Percentiles rank a stretch among this genome's conserved stretches.
Evolutionary conservation across 73 alveolate genomes (phyloP).

Genomic region (Stentor coeruleus): DNA sequence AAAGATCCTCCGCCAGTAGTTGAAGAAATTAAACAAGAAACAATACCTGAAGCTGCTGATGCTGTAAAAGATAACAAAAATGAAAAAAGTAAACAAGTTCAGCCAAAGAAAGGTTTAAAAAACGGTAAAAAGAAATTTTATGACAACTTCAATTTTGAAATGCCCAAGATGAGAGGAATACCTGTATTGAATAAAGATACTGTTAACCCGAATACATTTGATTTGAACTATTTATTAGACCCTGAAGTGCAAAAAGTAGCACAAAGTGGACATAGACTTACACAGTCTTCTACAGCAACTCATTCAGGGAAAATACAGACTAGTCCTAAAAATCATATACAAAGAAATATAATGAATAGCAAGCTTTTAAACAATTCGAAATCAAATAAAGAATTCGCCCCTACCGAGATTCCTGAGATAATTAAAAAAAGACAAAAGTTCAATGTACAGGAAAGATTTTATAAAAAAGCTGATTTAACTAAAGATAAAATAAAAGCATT

Average conservation of each 20-base stretch:
- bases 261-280: background rate
- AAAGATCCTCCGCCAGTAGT: too few relatives aligned
- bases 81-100: too few relatives aligned
- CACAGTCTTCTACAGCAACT: background rate
- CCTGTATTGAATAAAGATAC: background rate
- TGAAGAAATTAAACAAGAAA: too few relatives aligned
- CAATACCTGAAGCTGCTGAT: too few relatives aligned
- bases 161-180: background rate
- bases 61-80: too few relatives aligned
- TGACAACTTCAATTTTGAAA: background rate
- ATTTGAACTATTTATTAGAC: background rate
- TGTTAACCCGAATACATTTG: background rate
- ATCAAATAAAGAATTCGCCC: background rate
- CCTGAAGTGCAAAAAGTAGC: background rate
- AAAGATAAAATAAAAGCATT: background rate
- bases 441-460: background rate
- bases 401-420: background rate
- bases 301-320: background rate
- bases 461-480: background rate
- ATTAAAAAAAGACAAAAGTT: background rate
- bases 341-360: background rate
- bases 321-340: background rate
- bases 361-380: background rate
- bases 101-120: too few relatives aligned
- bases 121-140: too few relatives aligned